Base-by-base conservation (phyloP, 495 filamentous ascomycete genomes). In the Penicillium soppii region DNA sequence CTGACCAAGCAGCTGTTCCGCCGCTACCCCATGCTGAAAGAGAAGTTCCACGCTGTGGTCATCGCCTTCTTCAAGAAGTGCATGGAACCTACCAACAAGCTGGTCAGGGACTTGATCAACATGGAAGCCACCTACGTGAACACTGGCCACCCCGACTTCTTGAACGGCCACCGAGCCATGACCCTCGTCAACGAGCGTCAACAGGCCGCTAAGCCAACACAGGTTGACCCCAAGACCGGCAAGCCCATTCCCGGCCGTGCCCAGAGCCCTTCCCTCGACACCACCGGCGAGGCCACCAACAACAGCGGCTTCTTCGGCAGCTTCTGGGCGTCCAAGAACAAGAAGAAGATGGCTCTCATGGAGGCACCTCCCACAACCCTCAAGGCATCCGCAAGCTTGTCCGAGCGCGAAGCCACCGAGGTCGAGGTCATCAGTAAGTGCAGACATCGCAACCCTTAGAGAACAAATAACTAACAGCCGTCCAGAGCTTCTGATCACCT, bases 261-360 rank as follows among this genome's bases (percentile, higher is more conserved):
- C 29, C 81, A 82, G 43, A 92, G 88, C 59, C 83, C 84, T 0
- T 77, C 77, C 15, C 64, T 85, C 38, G 84, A 84, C 30, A 63
- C 75, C 13, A 72, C 78, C 3, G 76, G 70, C 10, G 82, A 84
- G 35, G 71, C 72, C 33, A 81, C 78, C 63, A 73, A 73, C 40
- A 83, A 84, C 59, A 70, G 80, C 43, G 89, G 91, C 46, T 99
- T 97, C 79, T 97, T 97, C 67, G 92, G 92, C 51, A 92, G 88
- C 67, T 97, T 97, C 81, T 97, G 95, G 70, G 91, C 92, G 5
- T 88, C 85, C 47, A 97, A 96, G 81, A 97, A 97, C 70, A 99
- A 97, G 83, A 99, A 97, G 86, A 97, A 96, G 85, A 91, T 96
- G 81, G 95, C 95, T 19, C 91, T 92, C 49, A 97, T 97, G 95